A percentile compares a stretch with the other conserved stretches of the same genome.
These are phyloP conservation scores for Friedmanniomyces endolithicus DNA, from an alignment of 495 filamentous ascomycete genomes.

Conservation along the genomic window DNA sequence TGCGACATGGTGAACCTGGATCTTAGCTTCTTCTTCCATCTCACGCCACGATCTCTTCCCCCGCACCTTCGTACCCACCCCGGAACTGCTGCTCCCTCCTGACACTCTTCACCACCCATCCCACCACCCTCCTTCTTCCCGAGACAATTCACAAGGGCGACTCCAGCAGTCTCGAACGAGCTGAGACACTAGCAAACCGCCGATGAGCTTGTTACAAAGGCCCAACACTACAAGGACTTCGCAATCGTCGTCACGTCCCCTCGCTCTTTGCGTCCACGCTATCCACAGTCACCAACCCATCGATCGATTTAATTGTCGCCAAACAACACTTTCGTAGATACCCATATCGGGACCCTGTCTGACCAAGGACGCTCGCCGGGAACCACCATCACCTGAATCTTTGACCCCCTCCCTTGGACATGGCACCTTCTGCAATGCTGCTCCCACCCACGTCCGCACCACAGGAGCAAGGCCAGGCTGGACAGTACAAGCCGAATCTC, in stretches of 20 bases:
- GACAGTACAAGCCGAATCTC: conserved; percentile 12
- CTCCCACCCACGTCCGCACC: neutral
- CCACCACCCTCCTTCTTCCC: too few species aligned
- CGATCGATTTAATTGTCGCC: neutral
- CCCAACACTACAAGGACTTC: neutral
- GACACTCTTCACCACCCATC: neutral
- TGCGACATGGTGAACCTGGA: too few species aligned
- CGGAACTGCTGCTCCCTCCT: neutral
- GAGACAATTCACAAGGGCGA: neutral
- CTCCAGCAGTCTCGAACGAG: neutral
- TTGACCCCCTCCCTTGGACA: neutral
- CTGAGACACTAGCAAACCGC: neutral
- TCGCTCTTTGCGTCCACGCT: too few species aligned
- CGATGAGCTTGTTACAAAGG: conserved; percentile 1
- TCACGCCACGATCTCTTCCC: neutral
- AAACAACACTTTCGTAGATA: neutral
- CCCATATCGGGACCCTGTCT: neutral
- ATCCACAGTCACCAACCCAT: too few species aligned
- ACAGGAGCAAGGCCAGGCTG: neutral
- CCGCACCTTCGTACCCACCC: neutral
- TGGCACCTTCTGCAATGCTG: conserved; percentile 1
- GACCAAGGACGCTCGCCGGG: neutral
- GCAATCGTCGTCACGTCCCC: too few species aligned
- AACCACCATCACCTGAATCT: neutral
- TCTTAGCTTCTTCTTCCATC: neutral